Percentiles rank a stretch among this genome's conserved stretches.
Conservation (phyloP, 108 stramenopile genomes). For the Hondaea fermentalgiana region DNA sequence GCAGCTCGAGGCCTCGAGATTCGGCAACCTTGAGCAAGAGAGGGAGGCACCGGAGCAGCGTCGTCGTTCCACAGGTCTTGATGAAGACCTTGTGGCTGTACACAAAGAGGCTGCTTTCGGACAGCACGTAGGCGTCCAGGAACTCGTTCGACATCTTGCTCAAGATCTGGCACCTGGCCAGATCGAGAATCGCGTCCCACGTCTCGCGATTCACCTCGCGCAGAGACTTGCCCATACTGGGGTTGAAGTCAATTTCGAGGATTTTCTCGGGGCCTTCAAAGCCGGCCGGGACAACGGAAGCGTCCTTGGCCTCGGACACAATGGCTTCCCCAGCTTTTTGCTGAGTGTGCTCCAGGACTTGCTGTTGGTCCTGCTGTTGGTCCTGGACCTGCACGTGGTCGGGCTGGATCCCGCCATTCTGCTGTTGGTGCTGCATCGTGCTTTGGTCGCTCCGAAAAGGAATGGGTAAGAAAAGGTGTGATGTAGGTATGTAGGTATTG, state of each 20-base stretch:
- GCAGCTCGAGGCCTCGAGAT: constrained; percentile 75
- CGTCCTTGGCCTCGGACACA: too few species aligned
- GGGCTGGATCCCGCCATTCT: too few species aligned
- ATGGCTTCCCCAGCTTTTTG: not conserved
- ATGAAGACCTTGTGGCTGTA: constrained; percentile 94
- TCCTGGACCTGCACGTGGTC: too few species aligned
- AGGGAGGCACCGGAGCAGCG: constrained; percentile 88
- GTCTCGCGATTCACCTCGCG: constrained; percentile 64
- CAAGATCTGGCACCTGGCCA: constrained; percentile 92
- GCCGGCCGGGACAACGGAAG: not conserved
- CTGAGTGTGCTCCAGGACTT: not conserved
- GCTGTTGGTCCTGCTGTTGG: too few species aligned
- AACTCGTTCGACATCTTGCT: constrained; percentile 76
- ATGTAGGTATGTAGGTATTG: too few species aligned
- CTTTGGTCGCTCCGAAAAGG: too few species aligned
- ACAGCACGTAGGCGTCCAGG: constrained; percentile 92
- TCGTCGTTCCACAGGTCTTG: constrained; percentile 99
- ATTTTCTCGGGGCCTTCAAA: constrained; percentile 64
- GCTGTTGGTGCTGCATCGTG: too few species aligned
- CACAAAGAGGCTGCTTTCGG: constrained; percentile 93
- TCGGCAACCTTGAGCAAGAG: constrained; percentile 73
- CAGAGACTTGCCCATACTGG: constrained; percentile 59
- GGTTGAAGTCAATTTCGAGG: constrained; percentile 60
- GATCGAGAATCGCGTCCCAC: constrained; percentile 77
- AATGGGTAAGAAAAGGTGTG: too few species aligned